Percentiles rank a stretch among this genome's conserved stretches.
Conservation (phyloP, 345 rosid species). For the Bruguiera sexangula region DNA sequence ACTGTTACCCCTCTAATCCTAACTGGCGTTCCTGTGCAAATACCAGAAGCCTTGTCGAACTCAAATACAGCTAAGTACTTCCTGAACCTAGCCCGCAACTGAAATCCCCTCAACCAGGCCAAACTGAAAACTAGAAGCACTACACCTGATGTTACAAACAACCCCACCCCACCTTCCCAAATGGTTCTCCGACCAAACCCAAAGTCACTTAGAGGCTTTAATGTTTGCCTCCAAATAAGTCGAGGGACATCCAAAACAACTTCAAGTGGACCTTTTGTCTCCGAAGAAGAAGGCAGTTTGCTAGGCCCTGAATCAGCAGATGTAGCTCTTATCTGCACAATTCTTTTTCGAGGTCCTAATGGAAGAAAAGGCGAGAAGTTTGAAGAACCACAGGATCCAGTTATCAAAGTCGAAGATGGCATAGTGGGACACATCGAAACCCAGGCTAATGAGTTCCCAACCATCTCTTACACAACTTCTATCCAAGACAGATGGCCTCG, state of each 20-base stretch:
- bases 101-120: conserved; percentile 92
- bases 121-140: conserved; percentile 74
- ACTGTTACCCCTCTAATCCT: conserved; percentile 96
- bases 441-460: conserved; percentile 41
- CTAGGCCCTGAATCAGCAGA: conserved; percentile 49
- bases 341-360: conserved; percentile 42
- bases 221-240: conserved; percentile 74
- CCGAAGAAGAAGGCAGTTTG: conserved; percentile 39
- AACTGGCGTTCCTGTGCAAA: conserved; percentile 88
- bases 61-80: conserved; percentile 82
- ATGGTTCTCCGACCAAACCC: conserved; percentile 90
- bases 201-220: conserved; percentile 78
- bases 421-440: conserved; percentile 39
- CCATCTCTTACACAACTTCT: conserved; percentile 37
- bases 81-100: conserved; percentile 72
- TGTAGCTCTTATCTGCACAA: conserved; percentile 39
- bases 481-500: not conserved
- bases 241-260: conserved; percentile 65
- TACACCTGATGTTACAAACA: conserved; percentile 87
- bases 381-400: conserved; percentile 30
- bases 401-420: conserved; percentile 36
- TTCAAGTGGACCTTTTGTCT: conserved; percentile 51
- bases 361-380: conserved; percentile 51
- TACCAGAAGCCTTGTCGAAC: conserved; percentile 79
- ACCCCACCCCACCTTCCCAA: conserved; percentile 99